These are phyloP conservation scores for Elasticomyces elasticus DNA, from an alignment of 495 filamentous ascomycete genomes.

Conservation along the genomic window DNA sequence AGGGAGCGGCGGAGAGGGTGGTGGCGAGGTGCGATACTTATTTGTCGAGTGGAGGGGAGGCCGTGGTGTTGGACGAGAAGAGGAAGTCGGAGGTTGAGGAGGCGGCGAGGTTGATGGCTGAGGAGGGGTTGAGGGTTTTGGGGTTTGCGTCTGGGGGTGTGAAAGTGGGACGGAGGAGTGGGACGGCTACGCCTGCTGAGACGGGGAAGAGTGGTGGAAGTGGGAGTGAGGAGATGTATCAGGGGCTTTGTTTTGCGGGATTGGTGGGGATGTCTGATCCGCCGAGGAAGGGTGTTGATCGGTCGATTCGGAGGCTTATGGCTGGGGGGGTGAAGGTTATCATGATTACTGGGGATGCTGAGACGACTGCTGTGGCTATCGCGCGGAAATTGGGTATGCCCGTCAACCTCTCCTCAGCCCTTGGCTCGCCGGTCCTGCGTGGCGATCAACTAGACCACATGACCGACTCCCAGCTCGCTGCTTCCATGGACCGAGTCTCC, in stretches of 20 bases:
- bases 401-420: constrained; percentile 35
- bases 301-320: constrained; percentile 83
- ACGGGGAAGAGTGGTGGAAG: not conserved
- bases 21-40: constrained; percentile 84
- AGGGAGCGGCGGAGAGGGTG: constrained; percentile 85
- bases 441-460: constrained; percentile 88
- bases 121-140: constrained; percentile 81
- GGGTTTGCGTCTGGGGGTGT: constrained; percentile 89
- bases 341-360: constrained; percentile 97
- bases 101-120: constrained; percentile 83
- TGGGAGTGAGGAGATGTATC: constrained; percentile 62
- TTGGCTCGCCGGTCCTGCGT: constrained; percentile 54
- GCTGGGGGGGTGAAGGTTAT: constrained; percentile 89
- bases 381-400: constrained; percentile 90
- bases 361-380: constrained; percentile 88
- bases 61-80: constrained; percentile 73
- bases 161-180: no score
- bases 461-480: constrained; percentile 69
- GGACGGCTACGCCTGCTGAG: constrained; percentile 32
- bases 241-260: constrained; percentile 77
- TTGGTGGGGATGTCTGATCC: constrained; percentile 96
- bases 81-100: constrained; percentile 62
- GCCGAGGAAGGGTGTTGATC: constrained; percentile 77
- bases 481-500: constrained; percentile 74
- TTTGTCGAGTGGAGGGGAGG: constrained; percentile 73